Base-by-base conservation (phyloP, 306 rosid genomes). In the Datisca glomerata region DNA sequence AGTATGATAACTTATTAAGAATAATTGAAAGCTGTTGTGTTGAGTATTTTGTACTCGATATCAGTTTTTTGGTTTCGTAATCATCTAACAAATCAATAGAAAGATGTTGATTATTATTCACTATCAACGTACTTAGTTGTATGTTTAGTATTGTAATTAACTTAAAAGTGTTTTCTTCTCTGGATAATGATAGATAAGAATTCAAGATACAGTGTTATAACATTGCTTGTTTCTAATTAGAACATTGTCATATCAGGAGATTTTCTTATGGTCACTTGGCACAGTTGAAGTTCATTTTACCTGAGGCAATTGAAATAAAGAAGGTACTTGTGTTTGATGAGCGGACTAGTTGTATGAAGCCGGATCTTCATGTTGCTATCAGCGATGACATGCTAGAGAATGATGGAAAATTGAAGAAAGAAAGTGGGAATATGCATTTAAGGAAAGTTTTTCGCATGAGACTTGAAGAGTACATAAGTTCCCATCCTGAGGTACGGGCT, bases 221-320 rank as follows among this genome's bases (percentile, higher is more conserved):
- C 19, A 31, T 2, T n/a, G 0, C 9, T 49, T 32, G 13, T 12
- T 5, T 6, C 14, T 19, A 7, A 12, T n/a, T 24, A 17, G 38
- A 17, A 24, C 23, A 12, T 4, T 13, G 5, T 3, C 43, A 59
- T 24, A 52, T 17, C 50, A 82, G 96, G 96, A 87, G 89, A 60
- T 87, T 87, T 67, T 76, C 87, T 0, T 60, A 59, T 24, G 15
- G 48, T 24, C 82, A 82, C 69, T 47, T 87, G 58, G 96, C 94
- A 21, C 85, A 87, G 49, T 41, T 87, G 72, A 82, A 79, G 64
- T 76, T 56, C 42, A 52, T 82, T 20, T 67, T 82, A 15, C 85
- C 76, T n/a, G 82, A 79, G 68, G 96, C 61, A 13, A 57, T 87
- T 45, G 72, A 21, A 59, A 41, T 73, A 13, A 71, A 76, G 71